These are phyloP conservation scores for Hypoxylon sp. DNA, from an alignment of 2,329 filamentous ascomycete species.

Conservation along the genomic window DNA sequence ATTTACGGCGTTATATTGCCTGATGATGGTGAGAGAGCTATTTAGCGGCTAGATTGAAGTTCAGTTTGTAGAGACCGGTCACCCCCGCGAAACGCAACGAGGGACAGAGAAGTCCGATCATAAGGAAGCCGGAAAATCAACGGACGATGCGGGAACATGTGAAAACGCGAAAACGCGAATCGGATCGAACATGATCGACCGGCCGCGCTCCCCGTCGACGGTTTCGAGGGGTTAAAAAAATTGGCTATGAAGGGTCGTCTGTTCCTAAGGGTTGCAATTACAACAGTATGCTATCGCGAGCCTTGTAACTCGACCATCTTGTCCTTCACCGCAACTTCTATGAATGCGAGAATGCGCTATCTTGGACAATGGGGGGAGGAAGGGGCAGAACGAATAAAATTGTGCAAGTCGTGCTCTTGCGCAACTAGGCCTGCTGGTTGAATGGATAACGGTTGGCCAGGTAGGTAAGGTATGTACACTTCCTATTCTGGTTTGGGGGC, in stretches of 20 bases:
- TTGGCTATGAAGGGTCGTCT: constrained; percentile 15
- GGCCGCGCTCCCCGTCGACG: constrained; percentile 34
- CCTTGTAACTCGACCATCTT: constrained; percentile 29
- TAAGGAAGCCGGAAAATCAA: constrained; percentile 30
- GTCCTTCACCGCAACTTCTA: constrained; percentile 43
- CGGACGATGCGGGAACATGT: constrained; percentile 41
- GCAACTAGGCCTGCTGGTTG: constrained; percentile 30
- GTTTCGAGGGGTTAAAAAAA: constrained; percentile 12
- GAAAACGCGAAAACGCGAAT: constrained; percentile 42
- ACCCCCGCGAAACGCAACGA: constrained; percentile 24
- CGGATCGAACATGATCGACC: constrained; percentile 44
- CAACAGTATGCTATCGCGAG: constrained; percentile 40
- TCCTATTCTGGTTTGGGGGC: constrained; percentile 31
- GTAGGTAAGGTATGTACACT: constrained; percentile 24
- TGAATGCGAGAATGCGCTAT: constrained; percentile 29
- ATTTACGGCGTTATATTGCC: constrained; percentile 36
- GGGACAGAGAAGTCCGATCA: constrained; percentile 1
- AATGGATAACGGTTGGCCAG: constrained; percentile 24
- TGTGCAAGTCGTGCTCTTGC: constrained; percentile 38
- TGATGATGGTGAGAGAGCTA: constrained; percentile 44
- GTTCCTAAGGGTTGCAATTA: constrained; percentile 40
- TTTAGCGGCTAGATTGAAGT: constrained; percentile 8
- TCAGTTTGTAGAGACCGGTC: constrained; percentile 30
- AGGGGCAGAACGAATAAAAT: constrained; percentile 22
- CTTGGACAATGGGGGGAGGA: constrained; percentile 10